phyloP scores from a whole-genome alignment of 805 yeast species.

The Nakazawaea wyomingensis region DNA sequence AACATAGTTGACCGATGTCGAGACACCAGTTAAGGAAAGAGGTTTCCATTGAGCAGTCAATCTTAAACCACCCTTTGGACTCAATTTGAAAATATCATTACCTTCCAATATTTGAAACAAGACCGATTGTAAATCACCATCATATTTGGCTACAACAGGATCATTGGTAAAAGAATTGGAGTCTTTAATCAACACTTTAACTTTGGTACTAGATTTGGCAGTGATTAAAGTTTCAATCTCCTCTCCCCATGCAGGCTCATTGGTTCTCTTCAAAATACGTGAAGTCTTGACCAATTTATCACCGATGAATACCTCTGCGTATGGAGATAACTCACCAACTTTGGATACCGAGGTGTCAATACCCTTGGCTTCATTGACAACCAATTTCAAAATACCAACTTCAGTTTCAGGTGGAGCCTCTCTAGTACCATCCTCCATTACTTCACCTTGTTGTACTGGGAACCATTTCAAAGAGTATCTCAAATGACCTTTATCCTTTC shows the following conservation, averaged over 20 bases:
- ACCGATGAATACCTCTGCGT: conserved; percentile 61
- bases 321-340: conserved; percentile 53
- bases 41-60: conserved; percentile 69
- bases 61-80: conserved; percentile 51
- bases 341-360: conserved; percentile 50
- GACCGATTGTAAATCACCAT: conserved; percentile 48
- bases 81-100: conserved; percentile 42
- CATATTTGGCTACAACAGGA: conserved; percentile 47
- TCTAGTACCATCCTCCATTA: conserved; percentile 44
- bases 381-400: conserved; percentile 66
- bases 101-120: conserved; percentile 45
- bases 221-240: conserved; percentile 56
- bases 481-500: conserved; percentile 52
- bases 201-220: conserved; percentile 49
- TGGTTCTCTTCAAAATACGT: conserved; percentile 59
- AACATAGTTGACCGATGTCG: conserved; percentile 36
- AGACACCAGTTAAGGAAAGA: conserved; percentile 47
- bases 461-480: conserved; percentile 52
- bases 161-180: conserved; percentile 43
- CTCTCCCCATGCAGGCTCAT: conserved; percentile 72
- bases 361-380: conserved; percentile 53
- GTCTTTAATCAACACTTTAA: conserved; percentile 59
- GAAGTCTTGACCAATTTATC: conserved; percentile 48
- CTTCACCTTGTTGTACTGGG: conserved; percentile 40
- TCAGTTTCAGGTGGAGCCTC: conserved; percentile 54